Evolutionary conservation across 805 yeast genomes (phyloP).

Genomic region (Wickerhamiella nectarea): DNA sequence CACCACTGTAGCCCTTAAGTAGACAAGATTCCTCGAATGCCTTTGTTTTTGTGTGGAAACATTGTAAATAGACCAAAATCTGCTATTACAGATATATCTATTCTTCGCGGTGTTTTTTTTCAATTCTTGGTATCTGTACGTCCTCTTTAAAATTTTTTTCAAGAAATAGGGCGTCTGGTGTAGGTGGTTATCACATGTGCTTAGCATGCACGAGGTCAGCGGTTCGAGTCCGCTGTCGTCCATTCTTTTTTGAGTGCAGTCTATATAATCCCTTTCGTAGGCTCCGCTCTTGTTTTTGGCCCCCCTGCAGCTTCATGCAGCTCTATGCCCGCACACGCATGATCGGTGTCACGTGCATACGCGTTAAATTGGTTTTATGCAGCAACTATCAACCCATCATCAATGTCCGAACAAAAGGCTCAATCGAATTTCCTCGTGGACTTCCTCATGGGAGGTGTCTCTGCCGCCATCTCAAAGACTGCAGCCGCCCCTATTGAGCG

Average conservation of each 20-base stretch:
- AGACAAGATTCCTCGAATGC: too few relatives aligned
- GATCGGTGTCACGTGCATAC: neutral
- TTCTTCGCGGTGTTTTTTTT: too few relatives aligned
- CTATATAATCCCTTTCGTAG: too few relatives aligned
- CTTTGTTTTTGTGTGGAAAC: too few relatives aligned
- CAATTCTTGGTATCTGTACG: too few relatives aligned
- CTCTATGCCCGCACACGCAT: too few relatives aligned
- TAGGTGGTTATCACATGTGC: constrained; percentile 16
- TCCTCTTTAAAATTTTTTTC: too few relatives aligned
- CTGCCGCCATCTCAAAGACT: constrained; percentile 92
- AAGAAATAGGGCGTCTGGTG: constrained; percentile 14
- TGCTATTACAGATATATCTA: too few relatives aligned
- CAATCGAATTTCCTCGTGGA: constrained; percentile 30
- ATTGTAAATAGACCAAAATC: too few relatives aligned
- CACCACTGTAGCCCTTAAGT: too few relatives aligned
- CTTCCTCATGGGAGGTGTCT: constrained; percentile 94
- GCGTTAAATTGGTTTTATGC: neutral
- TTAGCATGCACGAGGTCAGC: constrained; percentile 16
- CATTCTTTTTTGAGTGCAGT: constrained; percentile 10
- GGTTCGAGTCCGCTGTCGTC: constrained; percentile 15
- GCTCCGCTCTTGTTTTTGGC: too few relatives aligned
- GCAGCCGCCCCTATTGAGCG: constrained; percentile 93
- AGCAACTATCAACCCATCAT: neutral
- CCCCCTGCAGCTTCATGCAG: too few relatives aligned
- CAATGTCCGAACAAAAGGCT: constrained; percentile 9